phyloP scores from a whole-genome alignment of 371 early-diverging fungal species.

The Mucor circinelloides region DNA sequence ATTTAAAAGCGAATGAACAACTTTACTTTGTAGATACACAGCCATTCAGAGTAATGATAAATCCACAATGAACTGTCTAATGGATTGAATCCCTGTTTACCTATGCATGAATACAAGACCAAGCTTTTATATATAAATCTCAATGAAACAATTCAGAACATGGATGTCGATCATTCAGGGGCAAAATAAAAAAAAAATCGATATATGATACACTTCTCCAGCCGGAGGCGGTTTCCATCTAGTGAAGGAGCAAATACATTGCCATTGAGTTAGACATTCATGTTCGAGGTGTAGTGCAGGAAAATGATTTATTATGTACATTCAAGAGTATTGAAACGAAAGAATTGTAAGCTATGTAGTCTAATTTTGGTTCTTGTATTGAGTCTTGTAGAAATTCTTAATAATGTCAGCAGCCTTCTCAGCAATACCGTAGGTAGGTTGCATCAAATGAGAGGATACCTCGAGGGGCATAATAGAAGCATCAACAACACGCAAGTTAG shows the following conservation, averaged over 20 bases:
- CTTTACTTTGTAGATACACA: neutral
- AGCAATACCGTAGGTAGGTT: constrained; percentile 21
- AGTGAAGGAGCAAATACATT: neutral
- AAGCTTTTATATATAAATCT: neutral
- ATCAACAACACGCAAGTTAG: constrained; percentile 46
- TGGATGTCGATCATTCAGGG: neutral
- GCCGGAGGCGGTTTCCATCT: no score
- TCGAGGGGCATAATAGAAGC: constrained; percentile 46
- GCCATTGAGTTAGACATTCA: neutral
- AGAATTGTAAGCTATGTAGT: neutral
- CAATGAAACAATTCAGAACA: neutral
- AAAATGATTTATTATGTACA: neutral
- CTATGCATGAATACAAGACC: neutral
- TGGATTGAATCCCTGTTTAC: neutral
- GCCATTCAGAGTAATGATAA: no score
- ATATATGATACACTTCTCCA: no score
- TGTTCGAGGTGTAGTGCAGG: neutral
- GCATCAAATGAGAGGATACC: constrained; percentile 22
- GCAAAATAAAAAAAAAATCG: neutral
- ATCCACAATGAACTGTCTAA: neutral
- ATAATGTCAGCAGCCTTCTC: constrained; percentile 46
- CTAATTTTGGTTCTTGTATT: neutral
- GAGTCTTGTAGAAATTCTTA: constrained; percentile 43
- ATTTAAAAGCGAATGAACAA: neutral
- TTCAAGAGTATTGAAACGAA: neutral